Base-by-base conservation (phyloP, 163 green algal species). In the Chloromonas sp. region DNA sequence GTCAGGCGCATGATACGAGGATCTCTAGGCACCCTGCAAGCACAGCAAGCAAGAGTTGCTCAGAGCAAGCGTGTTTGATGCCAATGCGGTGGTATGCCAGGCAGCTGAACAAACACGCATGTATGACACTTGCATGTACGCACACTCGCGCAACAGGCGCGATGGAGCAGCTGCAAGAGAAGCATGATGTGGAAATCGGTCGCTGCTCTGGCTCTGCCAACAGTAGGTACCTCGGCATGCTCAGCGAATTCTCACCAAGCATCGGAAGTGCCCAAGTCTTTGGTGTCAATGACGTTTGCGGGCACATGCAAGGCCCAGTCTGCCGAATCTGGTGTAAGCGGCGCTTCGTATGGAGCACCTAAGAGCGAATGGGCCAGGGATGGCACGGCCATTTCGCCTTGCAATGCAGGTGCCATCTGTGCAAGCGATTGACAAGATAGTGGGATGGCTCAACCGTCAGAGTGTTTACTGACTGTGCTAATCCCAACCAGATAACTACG, bases 1-100 rank as follows among this genome's bases (percentile, higher is more conserved):
- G 96, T 98, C 1, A 98, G 93, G 60, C 96, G 95, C 66, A 98
- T 90, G 57, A 99, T 93, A 3, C 93, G 86, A 2, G 92, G 91
- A 83, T 99, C 94, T 60, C 96, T 88, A 1, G 90, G 90, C 0
- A 99, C 86, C 96, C 95, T 84, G 62, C 2, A 61, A 74, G 11
- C 5, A 74, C 66, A 74, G 66, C 66, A 74, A 74, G 36, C 36
- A 36, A 36, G 36, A 36, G 36, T 36, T 36, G 36, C 36, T 36
- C 36, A 36, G 36, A 36, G 36, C 36, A 36, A 36, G 36, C 36
- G 36, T 36, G 36, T 36, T 74, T 74, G 66, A 74, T 74, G 66
- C 5, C 66, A 36, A 36, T 36, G 66, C 5, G 66, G 5, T 11
- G 66, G 11, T 74, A 74, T 74, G 66, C 5, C 66, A 11, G 66